Evolutionary conservation across 23 red algal species (phyloP).

Genomic region (Agarophyton chilense): DNA sequence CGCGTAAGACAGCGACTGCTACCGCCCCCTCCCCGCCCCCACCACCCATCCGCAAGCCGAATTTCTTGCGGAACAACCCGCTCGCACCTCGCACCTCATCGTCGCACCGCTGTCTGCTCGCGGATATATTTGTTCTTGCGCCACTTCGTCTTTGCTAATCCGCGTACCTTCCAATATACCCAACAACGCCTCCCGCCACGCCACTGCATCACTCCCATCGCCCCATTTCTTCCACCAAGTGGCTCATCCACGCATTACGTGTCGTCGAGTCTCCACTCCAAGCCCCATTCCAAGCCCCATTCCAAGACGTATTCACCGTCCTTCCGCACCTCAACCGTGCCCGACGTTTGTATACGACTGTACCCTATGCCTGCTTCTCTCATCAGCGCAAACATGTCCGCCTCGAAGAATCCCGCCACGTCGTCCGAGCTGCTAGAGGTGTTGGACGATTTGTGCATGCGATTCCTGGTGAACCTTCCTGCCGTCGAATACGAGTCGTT

Average conservation of each 20-base stretch:
- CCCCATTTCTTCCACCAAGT: background rate
- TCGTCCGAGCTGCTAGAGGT: constrained; percentile 52
- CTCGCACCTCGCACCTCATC: constrained; percentile 3
- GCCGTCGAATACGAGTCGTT: constrained; percentile 94
- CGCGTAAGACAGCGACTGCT: background rate
- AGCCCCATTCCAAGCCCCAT: background rate
- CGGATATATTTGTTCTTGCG: background rate
- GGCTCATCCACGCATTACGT: background rate
- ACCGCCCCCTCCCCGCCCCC: background rate
- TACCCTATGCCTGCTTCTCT: constrained; percentile 6
- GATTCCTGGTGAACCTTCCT: constrained; percentile 90
- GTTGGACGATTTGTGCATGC: constrained; percentile 90
- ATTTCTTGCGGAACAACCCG: background rate
- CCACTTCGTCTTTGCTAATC: background rate
- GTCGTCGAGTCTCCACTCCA: background rate
- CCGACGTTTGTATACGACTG: background rate
- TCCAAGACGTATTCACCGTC: no score
- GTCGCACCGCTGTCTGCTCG: background rate
- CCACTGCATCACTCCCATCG: background rate
- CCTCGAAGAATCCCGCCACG: background rate
- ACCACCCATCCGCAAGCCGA: background rate
- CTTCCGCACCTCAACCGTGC: background rate
- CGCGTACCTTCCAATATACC: background rate
- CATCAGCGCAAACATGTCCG: constrained; percentile 8
- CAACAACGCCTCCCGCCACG: background rate